Conservation (phyloP, 1,139 yeast genomes). For the Eremothecium cymbalariae region DNA sequence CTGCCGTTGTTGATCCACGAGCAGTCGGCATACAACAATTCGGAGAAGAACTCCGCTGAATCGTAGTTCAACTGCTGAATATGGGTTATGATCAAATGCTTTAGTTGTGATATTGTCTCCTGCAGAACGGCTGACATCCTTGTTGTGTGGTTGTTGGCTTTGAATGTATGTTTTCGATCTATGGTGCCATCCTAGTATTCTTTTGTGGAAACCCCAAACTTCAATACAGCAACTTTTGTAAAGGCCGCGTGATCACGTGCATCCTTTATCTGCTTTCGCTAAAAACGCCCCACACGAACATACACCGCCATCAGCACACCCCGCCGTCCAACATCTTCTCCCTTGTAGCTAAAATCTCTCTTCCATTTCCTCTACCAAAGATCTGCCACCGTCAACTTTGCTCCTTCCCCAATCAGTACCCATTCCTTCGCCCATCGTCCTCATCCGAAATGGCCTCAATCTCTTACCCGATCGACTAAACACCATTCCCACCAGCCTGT, state of each 20-base stretch:
- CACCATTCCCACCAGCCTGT: too few species aligned
- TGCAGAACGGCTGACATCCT: slow-evolving; percentile 5
- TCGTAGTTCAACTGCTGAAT: slow-evolving; percentile 26
- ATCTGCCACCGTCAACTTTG: too few species aligned
- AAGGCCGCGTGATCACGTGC: neutral
- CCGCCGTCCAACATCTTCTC: neutral
- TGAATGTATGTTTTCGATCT: slow-evolving; percentile 1
- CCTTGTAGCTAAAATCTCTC: too few species aligned
- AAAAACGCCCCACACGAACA: neutral
- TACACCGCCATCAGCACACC: neutral
- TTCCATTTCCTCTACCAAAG: too few species aligned
- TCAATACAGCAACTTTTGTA: neutral
- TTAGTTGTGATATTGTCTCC: slow-evolving; percentile 5
- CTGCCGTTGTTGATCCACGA: slow-evolving; percentile 5
- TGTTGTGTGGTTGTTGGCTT: slow-evolving; percentile 4
- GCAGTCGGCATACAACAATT: slow-evolving; percentile 25
- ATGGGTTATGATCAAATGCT: slow-evolving; percentile 5
- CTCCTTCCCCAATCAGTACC: too few species aligned
- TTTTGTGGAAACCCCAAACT: slow-evolving; percentile 5
- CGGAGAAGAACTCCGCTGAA: slow-evolving; percentile 29
- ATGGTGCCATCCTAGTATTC: neutral
- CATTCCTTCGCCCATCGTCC: too few species aligned
- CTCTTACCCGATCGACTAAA: too few species aligned
- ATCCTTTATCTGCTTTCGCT: neutral
- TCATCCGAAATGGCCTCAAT: too few species aligned